Conservation (phyloP, 2,329 filamentous ascomycete species). For the Colletotrichum tanaceti region DNA sequence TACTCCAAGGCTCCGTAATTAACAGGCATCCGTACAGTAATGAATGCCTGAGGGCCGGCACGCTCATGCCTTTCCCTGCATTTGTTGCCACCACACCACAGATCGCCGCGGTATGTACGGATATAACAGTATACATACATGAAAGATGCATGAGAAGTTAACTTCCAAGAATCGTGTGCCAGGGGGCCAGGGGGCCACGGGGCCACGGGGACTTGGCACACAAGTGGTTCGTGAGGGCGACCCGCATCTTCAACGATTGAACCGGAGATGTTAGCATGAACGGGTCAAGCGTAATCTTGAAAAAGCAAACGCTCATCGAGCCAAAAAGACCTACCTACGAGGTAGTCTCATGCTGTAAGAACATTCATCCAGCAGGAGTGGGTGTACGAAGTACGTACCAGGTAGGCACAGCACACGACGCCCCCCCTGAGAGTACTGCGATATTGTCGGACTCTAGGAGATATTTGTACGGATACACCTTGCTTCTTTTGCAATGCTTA, state of each 20-base stretch:
- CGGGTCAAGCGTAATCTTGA: background rate
- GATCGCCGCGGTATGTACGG: background rate
- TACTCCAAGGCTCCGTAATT: too few relatives aligned
- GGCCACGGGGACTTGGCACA: background rate
- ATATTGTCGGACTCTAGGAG: background rate
- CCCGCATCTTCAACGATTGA: background rate
- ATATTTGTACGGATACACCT: background rate
- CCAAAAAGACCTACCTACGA: too few relatives aligned
- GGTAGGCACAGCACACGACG: background rate
- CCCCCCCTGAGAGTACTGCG: too few relatives aligned
- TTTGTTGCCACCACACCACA: background rate
- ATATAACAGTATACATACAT: too few relatives aligned
- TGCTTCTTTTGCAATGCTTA: background rate
- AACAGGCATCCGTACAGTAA: background rate
- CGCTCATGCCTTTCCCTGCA: background rate
- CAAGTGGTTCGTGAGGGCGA: background rate
- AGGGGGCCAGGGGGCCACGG: background rate
- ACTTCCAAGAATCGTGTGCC: background rate
- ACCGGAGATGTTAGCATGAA: background rate
- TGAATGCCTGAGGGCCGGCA: background rate
- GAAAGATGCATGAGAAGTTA: background rate
- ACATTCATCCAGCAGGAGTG: background rate
- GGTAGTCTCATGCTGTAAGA: background rate
- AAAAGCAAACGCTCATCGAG: background rate
- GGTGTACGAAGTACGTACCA: background rate